Evolutionary conservation across 2,329 filamentous ascomycete species (phyloP), one percentile per base, ranked within the genome.

Genomic region (Diaporthe vaccinii): DNA sequence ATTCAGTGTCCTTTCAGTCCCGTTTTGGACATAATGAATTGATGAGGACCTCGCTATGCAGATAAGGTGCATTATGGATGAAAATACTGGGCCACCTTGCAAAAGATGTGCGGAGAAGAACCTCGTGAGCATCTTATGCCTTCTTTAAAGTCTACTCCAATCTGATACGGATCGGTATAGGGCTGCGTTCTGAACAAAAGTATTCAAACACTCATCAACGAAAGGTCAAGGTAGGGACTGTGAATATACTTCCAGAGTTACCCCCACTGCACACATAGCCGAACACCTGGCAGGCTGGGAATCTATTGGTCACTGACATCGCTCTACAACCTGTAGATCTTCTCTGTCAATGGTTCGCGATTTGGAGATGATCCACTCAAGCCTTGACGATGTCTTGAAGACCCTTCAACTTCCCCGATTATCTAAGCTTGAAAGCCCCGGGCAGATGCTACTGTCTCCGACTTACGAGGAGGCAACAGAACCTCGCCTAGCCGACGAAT

Each of bases 11-110:
- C 25, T 36, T 51, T 1, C 6, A 25, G 6, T 51, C 2, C 25
- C 4, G 12, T 3, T 1, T 25, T 15, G 17, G 20, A 17, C 20
- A 22, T 68, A 14, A 39, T 9, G 4, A 67, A 12, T 67, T 51
- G 31, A 28, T 67, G 7, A 67, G 7, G n/a, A 51, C n/a, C 2
- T 39, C 9, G 10, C 1, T 28, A 1, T 20, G 31, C 34, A 85
- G 84, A 85, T 86, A 68, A 84, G 84, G 77, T 86, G 84, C 53
- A 76, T 85, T 55, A 86, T 86, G 84, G 84, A 85, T 55, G 82
- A 84, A 22, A 68, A 68, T 49, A 81, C 78, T 34, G 83, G 83
- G 0, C 84, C 84, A 1, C 84, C 84, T 3, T 86, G 84, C 74
- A 80, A 81, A 5, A 79, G 84, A 73, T 86, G 84, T 59, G 76